Evolutionary conservation across 2,329 filamentous ascomycete species (phyloP).

Genomic region (Exutisphaerella laricina): DNA sequence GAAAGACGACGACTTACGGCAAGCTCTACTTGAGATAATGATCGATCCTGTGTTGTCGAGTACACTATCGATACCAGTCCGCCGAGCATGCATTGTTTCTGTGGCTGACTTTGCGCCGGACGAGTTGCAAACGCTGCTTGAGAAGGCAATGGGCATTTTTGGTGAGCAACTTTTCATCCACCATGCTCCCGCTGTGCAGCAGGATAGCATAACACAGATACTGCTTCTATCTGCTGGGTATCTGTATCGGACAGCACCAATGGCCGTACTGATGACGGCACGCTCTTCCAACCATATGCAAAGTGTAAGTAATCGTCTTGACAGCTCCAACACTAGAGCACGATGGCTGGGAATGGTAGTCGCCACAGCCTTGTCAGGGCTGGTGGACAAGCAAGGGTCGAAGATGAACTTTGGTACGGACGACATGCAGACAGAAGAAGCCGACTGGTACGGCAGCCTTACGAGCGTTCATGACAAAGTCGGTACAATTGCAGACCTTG

Average conservation of each 20-base stretch:
- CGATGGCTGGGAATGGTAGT: conserved; percentile 85
- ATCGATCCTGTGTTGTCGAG: conserved; percentile 21
- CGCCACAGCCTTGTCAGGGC: conserved; percentile 63
- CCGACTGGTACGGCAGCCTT: conserved; percentile 67
- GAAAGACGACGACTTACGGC: conserved; percentile 13
- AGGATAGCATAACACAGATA: conserved; percentile 80
- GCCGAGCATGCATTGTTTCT: conserved; percentile 27
- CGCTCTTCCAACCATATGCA: conserved; percentile 69
- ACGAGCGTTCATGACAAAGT: conserved; percentile 56
- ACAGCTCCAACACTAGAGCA: conserved; percentile 66
- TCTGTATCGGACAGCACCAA: conserved; percentile 59
- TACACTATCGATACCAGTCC: conserved; percentile 19
- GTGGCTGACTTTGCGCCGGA: conserved; percentile 21
- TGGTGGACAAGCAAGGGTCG: conserved; percentile 63
- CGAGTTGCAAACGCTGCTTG: conserved; percentile 51
- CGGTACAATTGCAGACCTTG: conserved; percentile 52
- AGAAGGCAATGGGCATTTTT: conserved; percentile 67
- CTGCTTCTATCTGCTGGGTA: conserved; percentile 74
- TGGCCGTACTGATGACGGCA: conserved; percentile 62
- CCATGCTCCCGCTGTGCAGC: conserved; percentile 75
- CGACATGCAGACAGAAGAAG: conserved; percentile 67
- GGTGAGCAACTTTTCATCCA: conserved; percentile 82
- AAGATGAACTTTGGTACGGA: conserved; percentile 79
- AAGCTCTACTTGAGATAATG: conserved; percentile 22
- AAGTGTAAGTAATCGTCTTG: conserved; percentile 77